phyloP scores from a whole-genome alignment of 306 rosid species.

The cucumber (Cucumis sativus) region Cucumber_9930_V3 NC_026658.2:1813501-1814000 shows the following conservation, averaged over 20 bases:
- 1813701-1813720: background rate
- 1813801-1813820: slow-evolving; percentile 32
- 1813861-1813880: slow-evolving; percentile 35
- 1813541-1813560: slow-evolving; percentile 13
- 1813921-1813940: slow-evolving; percentile 17
- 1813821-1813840: slow-evolving; percentile 38
- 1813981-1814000: background rate
- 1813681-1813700: background rate
- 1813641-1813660: slow-evolving; percentile 8
- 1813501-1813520: background rate
- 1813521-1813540: background rate
- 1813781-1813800: slow-evolving; percentile 24
- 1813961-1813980: background rate
- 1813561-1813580: slow-evolving; percentile 28
- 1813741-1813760: slow-evolving; percentile 26
- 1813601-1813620: slow-evolving; percentile 30
- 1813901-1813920: slow-evolving; percentile 42
- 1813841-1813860: slow-evolving; percentile 33
- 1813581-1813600: slow-evolving; percentile 35
- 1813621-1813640: slow-evolving; percentile 22
- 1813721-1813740: slow-evolving; percentile 36
- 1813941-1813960: background rate
- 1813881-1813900: slow-evolving; percentile 14
- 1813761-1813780: slow-evolving; percentile 22
- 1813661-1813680: background rate